Evolutionary conservation across 768 basidiomycete species (phyloP).

Genomic region (Leucocoprinus leucothites): DNA sequence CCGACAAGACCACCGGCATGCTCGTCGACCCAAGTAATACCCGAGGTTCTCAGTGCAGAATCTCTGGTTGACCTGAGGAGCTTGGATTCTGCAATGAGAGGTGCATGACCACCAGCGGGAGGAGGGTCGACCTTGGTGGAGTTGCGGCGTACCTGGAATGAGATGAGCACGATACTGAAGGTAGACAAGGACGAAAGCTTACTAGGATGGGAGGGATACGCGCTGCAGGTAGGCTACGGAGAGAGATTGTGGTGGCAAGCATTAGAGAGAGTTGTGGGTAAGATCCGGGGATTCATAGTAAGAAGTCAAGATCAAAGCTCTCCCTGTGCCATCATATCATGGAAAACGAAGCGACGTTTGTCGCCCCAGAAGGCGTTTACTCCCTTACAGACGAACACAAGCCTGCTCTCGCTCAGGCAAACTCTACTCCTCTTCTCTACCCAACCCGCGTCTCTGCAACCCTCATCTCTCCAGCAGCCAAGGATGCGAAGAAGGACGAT

Average conservation of each 20-base stretch:
- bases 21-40: slow-evolving; percentile 68
- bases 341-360: slow-evolving; percentile 84
- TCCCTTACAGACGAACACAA: slow-evolving; percentile 86
- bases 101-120: too few relatives aligned
- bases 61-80: slow-evolving; percentile 67
- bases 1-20: slow-evolving; percentile 51
- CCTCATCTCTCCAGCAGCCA: slow-evolving; percentile 56
- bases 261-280: slow-evolving; percentile 30
- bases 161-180: slow-evolving; percentile 14
- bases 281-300: slow-evolving; percentile 41
- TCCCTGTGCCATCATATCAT: too few relatives aligned
- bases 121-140: slow-evolving; percentile 59
- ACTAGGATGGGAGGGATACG: slow-evolving; percentile 5
- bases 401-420: slow-evolving; percentile 45
- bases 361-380: slow-evolving; percentile 89
- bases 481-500: slow-evolving; percentile 58
- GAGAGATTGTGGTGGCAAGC: slow-evolving; percentile 32
- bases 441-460: slow-evolving; percentile 65
- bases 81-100: slow-evolving; percentile 67
- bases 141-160: slow-evolving; percentile 40
- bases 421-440: slow-evolving; percentile 37
- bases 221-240: slow-evolving; percentile 15
- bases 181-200: slow-evolving; percentile 18
- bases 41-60: slow-evolving; percentile 66
- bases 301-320: too few relatives aligned